Evolutionary conservation across 2,329 filamentous ascomycete species (phyloP).

Genomic region (Trematosphaeria pertusa): DNA sequence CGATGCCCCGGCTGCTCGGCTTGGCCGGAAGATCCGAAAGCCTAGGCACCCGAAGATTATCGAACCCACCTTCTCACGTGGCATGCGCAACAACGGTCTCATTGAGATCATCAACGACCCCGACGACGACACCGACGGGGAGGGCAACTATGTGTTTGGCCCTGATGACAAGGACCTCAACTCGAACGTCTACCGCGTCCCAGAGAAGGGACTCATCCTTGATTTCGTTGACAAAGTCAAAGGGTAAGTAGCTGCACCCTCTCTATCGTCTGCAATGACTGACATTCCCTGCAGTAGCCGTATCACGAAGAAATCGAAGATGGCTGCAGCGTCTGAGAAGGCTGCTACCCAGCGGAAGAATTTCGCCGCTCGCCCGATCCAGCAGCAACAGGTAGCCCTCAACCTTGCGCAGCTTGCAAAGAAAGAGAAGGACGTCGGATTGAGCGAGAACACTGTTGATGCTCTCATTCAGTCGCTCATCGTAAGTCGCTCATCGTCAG

Average conservation of each 20-base stretch:
- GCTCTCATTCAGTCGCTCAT: constrained; percentile 66
- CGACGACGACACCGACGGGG: constrained; percentile 51
- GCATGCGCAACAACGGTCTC: constrained; percentile 61
- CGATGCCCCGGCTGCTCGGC: constrained; percentile 34
- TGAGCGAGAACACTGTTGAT: constrained; percentile 55
- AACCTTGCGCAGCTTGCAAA: constrained; percentile 66
- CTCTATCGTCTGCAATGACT: constrained; percentile 15
- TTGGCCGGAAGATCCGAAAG: constrained; percentile 54
- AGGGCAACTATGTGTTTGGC: constrained; percentile 53
- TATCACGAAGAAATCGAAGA: constrained; percentile 28
- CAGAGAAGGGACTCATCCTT: constrained; percentile 55
- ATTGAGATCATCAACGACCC: constrained; percentile 55
- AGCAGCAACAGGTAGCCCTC: constrained; percentile 71
- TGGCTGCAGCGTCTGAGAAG: constrained; percentile 11
- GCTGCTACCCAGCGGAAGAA: constrained; percentile 30
- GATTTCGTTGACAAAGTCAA: constrained; percentile 70
- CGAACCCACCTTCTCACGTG: constrained; percentile 63
- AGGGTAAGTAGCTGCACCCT: constrained; percentile 34
- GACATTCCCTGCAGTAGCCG: constrained; percentile 28
- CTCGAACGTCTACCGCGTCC: constrained; percentile 53
- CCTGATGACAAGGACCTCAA: constrained; percentile 48
- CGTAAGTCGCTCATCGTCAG: constrained; percentile 58
- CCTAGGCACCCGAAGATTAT: constrained; percentile 58
- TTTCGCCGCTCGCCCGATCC: constrained; percentile 50
- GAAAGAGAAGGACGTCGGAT: constrained; percentile 57